Percentiles rank a stretch among this genome's conserved stretches.
These are phyloP conservation scores for Hibiscus tridactylites DNA, from an alignment of 345 rosid genomes.

Conservation along the genomic window DNA sequence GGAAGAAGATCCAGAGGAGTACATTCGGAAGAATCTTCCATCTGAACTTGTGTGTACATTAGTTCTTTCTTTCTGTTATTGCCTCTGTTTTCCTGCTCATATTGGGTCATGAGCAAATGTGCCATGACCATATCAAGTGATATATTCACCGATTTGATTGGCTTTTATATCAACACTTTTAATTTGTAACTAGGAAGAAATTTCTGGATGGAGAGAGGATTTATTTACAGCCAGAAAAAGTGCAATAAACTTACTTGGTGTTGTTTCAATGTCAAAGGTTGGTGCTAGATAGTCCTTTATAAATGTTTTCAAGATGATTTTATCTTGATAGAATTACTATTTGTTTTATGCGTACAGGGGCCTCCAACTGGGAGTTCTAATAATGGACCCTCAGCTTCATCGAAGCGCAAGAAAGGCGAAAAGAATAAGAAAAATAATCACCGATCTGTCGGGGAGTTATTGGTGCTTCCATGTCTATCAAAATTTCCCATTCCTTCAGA, in stretches of 20 bases:
- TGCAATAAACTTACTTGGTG: slow-evolving; percentile 76
- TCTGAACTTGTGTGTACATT: slow-evolving; percentile 58
- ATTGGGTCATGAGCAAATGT: neutral
- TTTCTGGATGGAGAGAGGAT: slow-evolving; percentile 92
- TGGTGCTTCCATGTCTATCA: slow-evolving; percentile 85
- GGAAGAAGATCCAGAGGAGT: slow-evolving; percentile 91
- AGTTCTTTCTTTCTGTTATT: neutral
- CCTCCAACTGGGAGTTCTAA: slow-evolving; percentile 47
- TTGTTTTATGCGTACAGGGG: slow-evolving; percentile 39
- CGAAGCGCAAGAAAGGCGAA: slow-evolving; percentile 78
- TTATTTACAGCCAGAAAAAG: slow-evolving; percentile 83
- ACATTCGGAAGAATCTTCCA: slow-evolving; percentile 73
- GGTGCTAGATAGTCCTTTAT: slow-evolving; percentile 10
- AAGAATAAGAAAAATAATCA: slow-evolving; percentile 45
- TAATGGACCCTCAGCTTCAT: slow-evolving; percentile 37
- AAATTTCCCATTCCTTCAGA: slow-evolving; percentile 55
- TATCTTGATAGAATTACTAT: slow-evolving; percentile 3
- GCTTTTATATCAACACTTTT: neutral
- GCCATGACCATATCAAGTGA: neutral
- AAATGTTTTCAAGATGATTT: slow-evolving; percentile 7
- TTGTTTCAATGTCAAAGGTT: slow-evolving; percentile 75
- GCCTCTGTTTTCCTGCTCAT: neutral
- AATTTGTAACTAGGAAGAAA: slow-evolving; percentile 47
- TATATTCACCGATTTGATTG: slow-evolving; percentile 3
- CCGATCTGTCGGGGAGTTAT: slow-evolving; percentile 62